Percentiles rank a stretch among this genome's conserved stretches.
These are phyloP conservation scores for Proliferodiscus dingleyae DNA, from an alignment of 2,329 filamentous ascomycete species.

Conservation along the genomic window DNA sequence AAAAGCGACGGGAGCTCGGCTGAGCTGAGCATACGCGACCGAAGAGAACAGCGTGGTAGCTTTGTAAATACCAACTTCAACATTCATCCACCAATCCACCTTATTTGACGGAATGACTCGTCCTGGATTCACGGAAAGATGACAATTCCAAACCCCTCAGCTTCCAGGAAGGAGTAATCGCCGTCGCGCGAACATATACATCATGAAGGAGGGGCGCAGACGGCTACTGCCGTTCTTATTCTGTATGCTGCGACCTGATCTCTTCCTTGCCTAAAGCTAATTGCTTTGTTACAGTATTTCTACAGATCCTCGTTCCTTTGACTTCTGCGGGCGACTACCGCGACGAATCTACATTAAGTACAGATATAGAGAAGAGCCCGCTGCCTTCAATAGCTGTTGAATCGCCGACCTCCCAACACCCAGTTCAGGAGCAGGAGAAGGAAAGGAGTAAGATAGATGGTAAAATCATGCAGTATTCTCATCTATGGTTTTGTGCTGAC, in stretches of 20 bases:
- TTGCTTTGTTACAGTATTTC: constrained; percentile 21
- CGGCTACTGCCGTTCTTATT: constrained; percentile 30
- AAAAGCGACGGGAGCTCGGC: neutral
- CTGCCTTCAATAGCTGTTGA: constrained; percentile 25
- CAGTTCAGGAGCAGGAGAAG: constrained; percentile 21
- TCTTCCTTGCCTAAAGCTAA: constrained; percentile 3
- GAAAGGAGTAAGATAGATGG: constrained; percentile 22
- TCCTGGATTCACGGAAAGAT: constrained; percentile 20
- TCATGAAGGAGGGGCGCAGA: constrained; percentile 28
- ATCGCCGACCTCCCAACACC: constrained; percentile 24
- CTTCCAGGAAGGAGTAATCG: constrained; percentile 26
- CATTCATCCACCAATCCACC: constrained; percentile 13
- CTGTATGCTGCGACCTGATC: constrained; percentile 20
- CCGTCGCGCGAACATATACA: constrained; percentile 18
- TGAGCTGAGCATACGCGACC: neutral
- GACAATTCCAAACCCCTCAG: constrained; percentile 16
- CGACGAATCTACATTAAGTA: constrained; percentile 17
- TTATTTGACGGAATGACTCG: constrained; percentile 14
- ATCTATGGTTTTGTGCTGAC: constrained; percentile 15
- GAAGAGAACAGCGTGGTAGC: constrained; percentile 26
- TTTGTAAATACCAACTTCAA: constrained; percentile 12
- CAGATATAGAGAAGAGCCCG: constrained; percentile 21
- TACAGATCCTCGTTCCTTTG: constrained; percentile 22
- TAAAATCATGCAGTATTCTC: constrained; percentile 8
- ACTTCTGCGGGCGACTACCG: constrained; percentile 17